These are phyloP conservation scores for Malus fusca DNA, from an alignment of 306 rosid species.

Conservation along the genomic window DNA sequence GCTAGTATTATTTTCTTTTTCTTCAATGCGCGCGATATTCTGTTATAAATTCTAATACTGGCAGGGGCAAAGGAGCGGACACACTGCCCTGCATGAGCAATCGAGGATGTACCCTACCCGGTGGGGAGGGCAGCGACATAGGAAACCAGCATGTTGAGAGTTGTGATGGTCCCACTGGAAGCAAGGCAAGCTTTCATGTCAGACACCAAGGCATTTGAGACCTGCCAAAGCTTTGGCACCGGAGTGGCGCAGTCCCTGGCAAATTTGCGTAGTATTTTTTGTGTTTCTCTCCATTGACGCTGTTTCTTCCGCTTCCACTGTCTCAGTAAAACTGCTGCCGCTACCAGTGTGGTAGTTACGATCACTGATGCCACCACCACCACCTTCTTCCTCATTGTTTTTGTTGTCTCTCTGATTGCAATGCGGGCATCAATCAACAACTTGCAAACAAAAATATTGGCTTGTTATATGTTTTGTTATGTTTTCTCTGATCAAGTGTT, in stretches of 20 bases:
- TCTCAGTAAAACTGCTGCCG: slow-evolving; percentile 18
- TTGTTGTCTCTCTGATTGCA: background rate
- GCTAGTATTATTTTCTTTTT: background rate
- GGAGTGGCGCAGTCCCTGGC: slow-evolving; percentile 61
- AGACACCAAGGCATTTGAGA: slow-evolving; percentile 46
- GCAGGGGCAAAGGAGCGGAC: no score
- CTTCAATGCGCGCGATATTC: background rate
- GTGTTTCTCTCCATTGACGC: slow-evolving; percentile 27
- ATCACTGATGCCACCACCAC: slow-evolving; percentile 24
- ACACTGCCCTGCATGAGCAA: no score
- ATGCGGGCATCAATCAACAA: background rate
- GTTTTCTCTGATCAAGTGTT: background rate
- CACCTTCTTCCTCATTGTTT: slow-evolving; percentile 38
- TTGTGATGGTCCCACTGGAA: slow-evolving; percentile 14
- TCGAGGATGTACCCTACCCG: slow-evolving; percentile 28
- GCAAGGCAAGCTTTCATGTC: slow-evolving; percentile 44
- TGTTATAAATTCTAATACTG: no score
- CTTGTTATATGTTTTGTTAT: background rate
- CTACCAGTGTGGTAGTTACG: slow-evolving; percentile 23
- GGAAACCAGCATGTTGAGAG: slow-evolving; percentile 52
- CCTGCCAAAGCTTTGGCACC: slow-evolving; percentile 36
- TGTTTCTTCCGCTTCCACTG: slow-evolving; percentile 38
- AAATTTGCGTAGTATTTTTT: slow-evolving; percentile 36
- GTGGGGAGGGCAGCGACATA: slow-evolving; percentile 44
- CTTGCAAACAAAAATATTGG: background rate